Percentiles rank a stretch among this genome's conserved stretches.
These are phyloP conservation scores for Hymenotorrendiella dingleyae DNA, from an alignment of 2,329 filamentous ascomycete species.

Conservation along the genomic window DNA sequence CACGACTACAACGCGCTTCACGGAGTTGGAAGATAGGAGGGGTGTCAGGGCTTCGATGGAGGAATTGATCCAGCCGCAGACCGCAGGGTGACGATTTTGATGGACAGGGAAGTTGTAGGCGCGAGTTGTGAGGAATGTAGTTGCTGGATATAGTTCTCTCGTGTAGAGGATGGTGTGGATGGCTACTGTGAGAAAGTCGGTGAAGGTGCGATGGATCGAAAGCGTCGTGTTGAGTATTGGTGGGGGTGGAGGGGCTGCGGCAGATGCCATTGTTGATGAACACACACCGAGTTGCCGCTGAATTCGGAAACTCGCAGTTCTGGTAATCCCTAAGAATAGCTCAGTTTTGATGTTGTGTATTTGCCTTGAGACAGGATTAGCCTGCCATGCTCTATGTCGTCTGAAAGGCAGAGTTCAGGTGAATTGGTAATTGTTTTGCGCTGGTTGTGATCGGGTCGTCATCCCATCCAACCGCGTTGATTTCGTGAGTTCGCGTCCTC, in stretches of 20 bases:
- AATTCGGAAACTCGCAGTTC: background rate
- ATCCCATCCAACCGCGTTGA: background rate
- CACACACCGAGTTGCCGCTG: background rate
- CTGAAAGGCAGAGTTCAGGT: no score
- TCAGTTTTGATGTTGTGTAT: no score
- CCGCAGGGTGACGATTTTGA: constrained; percentile 62
- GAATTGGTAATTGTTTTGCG: no score
- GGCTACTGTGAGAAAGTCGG: constrained; percentile 61
- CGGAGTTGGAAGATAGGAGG: constrained; percentile 50
- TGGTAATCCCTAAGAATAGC: background rate
- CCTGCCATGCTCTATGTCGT: no score
- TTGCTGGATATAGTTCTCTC: constrained; percentile 57
- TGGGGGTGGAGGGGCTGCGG: constrained; percentile 14
- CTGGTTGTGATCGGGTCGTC: no score
- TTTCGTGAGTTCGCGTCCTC: background rate
- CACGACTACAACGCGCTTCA: constrained; percentile 32
- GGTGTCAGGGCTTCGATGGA: constrained; percentile 55
- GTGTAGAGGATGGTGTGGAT: constrained; percentile 67
- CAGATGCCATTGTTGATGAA: constrained; percentile 3
- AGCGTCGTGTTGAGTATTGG: constrained; percentile 36
- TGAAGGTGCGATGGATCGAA: constrained; percentile 51
- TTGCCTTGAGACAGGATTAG: no score
- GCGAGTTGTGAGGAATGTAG: constrained; percentile 60
- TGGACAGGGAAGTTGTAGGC: constrained; percentile 68
- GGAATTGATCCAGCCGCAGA: constrained; percentile 65